These are phyloP conservation scores for Nakataea oryzae DNA, from an alignment of 2,329 filamentous ascomycete species.

Conservation along the genomic window DNA sequence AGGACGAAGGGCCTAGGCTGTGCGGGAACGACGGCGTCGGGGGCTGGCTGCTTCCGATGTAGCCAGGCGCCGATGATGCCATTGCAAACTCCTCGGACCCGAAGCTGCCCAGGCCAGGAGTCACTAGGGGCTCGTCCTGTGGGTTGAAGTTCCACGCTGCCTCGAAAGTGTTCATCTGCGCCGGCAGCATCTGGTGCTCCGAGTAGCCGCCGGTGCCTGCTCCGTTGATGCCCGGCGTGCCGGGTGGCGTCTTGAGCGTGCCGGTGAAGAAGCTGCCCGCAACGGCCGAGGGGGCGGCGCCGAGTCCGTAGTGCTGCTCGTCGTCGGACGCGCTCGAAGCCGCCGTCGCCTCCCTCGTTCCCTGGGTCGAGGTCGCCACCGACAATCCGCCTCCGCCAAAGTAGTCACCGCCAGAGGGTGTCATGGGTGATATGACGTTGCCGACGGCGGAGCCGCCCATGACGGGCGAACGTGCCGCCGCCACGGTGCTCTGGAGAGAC, in stretches of 20 bases:
- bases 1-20: constrained; percentile 31
- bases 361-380: constrained; percentile 15
- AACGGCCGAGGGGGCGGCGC: constrained; percentile 3
- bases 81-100: constrained; percentile 33
- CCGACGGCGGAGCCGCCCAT: constrained; percentile 21
- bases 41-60: constrained; percentile 33
- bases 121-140: constrained; percentile 37
- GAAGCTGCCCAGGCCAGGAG: constrained; percentile 33
- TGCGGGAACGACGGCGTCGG: constrained; percentile 35
- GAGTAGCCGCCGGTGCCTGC: background rate
- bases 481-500: constrained; percentile 22
- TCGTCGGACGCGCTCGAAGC: constrained; percentile 28
- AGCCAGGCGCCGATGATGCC: constrained; percentile 28
- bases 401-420: constrained; percentile 1
- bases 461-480: constrained; percentile 26
- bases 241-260: constrained; percentile 41
- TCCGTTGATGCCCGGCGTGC: constrained; percentile 32
- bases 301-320: constrained; percentile 16
- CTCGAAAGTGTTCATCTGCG: constrained; percentile 26
- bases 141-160: constrained; percentile 23
- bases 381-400: background rate
- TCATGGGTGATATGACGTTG: constrained; percentile 26
- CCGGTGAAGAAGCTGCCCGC: constrained; percentile 15
- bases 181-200: constrained; percentile 15
- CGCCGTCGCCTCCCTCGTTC: constrained; percentile 28